phyloP scores from a whole-genome alignment of 2,329 filamentous ascomycete genomes.

The Graphilbum ipis-grandicollis region DNA sequence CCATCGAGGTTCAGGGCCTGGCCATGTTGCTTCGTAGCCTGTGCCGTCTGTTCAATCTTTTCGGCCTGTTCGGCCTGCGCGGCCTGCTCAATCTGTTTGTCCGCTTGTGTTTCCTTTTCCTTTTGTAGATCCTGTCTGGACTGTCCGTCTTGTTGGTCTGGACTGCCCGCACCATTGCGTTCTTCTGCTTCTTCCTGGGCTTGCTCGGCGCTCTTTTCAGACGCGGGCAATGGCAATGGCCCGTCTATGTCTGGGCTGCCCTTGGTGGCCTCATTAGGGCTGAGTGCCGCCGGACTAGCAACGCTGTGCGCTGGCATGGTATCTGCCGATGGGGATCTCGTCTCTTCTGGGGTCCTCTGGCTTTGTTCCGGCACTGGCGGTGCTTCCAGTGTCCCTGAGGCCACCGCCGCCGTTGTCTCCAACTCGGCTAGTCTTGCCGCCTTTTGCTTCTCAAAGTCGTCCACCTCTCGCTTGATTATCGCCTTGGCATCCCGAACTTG shows the following conservation, averaged over 20 bases:
- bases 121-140: background rate
- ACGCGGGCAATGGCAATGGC: too few species aligned
- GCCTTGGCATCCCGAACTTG: conserved; percentile 52
- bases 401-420: conserved; percentile 11
- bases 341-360: too few species aligned
- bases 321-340: too few species aligned
- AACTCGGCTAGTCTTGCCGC: conserved; percentile 22
- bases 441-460: conserved; percentile 39
- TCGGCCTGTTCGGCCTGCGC: too few species aligned
- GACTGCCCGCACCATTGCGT: background rate
- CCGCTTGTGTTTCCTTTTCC: too few species aligned
- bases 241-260: too few species aligned
- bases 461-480: conserved; percentile 45
- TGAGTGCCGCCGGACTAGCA: background rate
- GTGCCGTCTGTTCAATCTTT: too few species aligned
- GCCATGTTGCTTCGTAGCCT: too few species aligned
- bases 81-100: too few species aligned
- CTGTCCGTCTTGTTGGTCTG: background rate
- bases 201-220: too few species aligned
- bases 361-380: conserved; percentile 7
- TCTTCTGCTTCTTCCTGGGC: background rate
- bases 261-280: too few species aligned
- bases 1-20: too few species aligned
- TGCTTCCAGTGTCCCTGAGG: conserved; percentile 11
- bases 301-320: background rate